Evolutionary conservation across 2,329 filamentous ascomycete species (phyloP).

Genomic region (Hypoxylon sp.): DNA sequence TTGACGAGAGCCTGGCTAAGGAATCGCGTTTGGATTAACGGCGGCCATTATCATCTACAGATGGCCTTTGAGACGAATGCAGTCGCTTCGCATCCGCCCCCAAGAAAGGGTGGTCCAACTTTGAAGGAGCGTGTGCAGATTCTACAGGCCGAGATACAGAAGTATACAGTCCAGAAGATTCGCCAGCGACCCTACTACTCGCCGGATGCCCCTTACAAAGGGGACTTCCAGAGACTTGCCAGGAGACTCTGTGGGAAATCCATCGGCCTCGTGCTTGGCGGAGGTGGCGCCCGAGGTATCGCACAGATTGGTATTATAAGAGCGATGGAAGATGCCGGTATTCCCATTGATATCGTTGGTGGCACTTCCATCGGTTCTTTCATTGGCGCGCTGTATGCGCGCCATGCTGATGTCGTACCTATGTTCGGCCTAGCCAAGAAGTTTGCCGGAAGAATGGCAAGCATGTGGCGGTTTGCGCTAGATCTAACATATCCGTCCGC

Average conservation of each 20-base stretch:
- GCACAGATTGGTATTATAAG: slow-evolving; percentile 94
- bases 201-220: slow-evolving; percentile 91
- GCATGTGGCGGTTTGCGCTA: slow-evolving; percentile 97
- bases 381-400: slow-evolving; percentile 93
- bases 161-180: slow-evolving; percentile 95
- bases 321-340: slow-evolving; percentile 94
- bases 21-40: slow-evolving; percentile 97
- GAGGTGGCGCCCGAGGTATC: slow-evolving; percentile 91
- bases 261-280: slow-evolving; percentile 92
- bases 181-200: slow-evolving; percentile 90
- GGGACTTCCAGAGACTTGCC: slow-evolving; percentile 94
- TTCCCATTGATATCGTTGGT: slow-evolving; percentile 94
- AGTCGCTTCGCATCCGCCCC: slow-evolving; percentile 79
- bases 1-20: slow-evolving; percentile 89
- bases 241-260: slow-evolving; percentile 92
- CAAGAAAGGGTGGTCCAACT: slow-evolving; percentile 83
- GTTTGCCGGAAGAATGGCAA: slow-evolving; percentile 98
- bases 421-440: slow-evolving; percentile 98
- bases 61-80: slow-evolving; percentile 86
- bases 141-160: slow-evolving; percentile 95
- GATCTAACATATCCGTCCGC: slow-evolving; percentile 96
- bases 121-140: slow-evolving; percentile 95
- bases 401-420: slow-evolving; percentile 94
- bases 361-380: slow-evolving; percentile 97
- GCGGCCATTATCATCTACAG: slow-evolving; percentile 96